These are phyloP conservation scores for Penicillium sp. DNA, from an alignment of 2,329 filamentous ascomycete species.

Conservation along the genomic window DNA sequence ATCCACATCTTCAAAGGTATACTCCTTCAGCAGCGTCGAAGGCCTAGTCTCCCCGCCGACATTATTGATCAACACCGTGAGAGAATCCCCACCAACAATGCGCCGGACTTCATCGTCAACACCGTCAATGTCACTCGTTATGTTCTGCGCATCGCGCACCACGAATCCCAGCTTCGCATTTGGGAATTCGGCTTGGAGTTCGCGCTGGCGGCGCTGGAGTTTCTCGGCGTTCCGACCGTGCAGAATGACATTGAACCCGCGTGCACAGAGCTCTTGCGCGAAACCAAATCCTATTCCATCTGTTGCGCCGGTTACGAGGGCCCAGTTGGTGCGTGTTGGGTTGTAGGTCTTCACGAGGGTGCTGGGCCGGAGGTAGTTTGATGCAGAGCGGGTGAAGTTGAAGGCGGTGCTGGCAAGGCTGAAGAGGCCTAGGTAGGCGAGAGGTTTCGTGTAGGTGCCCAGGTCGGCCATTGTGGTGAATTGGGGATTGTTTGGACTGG, in stretches of 20 bases:
- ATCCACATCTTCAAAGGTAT: constrained; percentile 41
- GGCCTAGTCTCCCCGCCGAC: constrained; percentile 48
- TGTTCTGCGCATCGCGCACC: constrained; percentile 47
- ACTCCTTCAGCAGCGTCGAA: constrained; percentile 42
- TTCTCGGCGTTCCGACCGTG: constrained; percentile 59
- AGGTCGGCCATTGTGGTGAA: constrained; percentile 2
- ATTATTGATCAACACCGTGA: constrained; percentile 62
- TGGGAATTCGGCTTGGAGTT: constrained; percentile 47
- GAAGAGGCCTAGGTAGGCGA: constrained; percentile 19
- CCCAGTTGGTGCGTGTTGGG: constrained; percentile 18
- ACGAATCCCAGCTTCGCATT: constrained; percentile 42
- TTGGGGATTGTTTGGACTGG: background rate
- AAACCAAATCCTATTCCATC: constrained; percentile 59
- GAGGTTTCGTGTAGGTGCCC: constrained; percentile 8
- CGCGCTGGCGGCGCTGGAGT: constrained; percentile 44
- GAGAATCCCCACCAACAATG: constrained; percentile 28
- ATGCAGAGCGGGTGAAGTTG: constrained; percentile 17
- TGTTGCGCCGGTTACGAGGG: constrained; percentile 51
- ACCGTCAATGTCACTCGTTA: constrained; percentile 22
- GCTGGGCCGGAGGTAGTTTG: constrained; percentile 18
- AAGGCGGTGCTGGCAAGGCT: constrained; percentile 12
- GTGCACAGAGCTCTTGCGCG: constrained; percentile 52
- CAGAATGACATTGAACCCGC: constrained; percentile 59
- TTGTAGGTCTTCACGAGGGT: constrained; percentile 21
- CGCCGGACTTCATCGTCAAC: constrained; percentile 25